phyloP scores from a whole-genome alignment of 257 asterid species.

The Forsythia viridissima region DNA sequence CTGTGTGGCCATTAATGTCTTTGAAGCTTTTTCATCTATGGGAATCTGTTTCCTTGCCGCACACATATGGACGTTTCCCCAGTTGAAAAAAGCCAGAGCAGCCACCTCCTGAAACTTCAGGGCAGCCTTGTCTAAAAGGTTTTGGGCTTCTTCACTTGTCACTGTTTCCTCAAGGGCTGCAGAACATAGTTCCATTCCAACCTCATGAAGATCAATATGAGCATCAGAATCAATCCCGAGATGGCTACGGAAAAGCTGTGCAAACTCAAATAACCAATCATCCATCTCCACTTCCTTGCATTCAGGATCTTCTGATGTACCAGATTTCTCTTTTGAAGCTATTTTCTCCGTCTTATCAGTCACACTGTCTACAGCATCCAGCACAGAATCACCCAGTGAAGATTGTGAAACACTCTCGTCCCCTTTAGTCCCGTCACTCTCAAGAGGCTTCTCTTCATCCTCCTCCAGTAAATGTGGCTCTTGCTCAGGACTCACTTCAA shows the following conservation, averaged over 20 bases:
- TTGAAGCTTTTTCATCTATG: slow-evolving; percentile 68
- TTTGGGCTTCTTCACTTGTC: slow-evolving; percentile 86
- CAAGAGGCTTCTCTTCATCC: slow-evolving; percentile 71
- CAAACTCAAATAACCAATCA: slow-evolving; percentile 94
- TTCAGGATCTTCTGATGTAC: slow-evolving; percentile 57
- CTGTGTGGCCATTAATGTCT: slow-evolving; percentile 64
- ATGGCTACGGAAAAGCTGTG: slow-evolving; percentile 86
- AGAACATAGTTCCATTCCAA: slow-evolving; percentile 92
- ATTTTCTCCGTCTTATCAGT: slow-evolving; percentile 43
- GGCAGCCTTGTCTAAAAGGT: slow-evolving; percentile 79
- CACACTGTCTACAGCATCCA: slow-evolving; percentile 53
- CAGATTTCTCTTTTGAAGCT: slow-evolving; percentile 45
- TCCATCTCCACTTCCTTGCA: slow-evolving; percentile 93
- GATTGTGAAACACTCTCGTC: slow-evolving; percentile 55
- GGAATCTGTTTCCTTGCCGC: slow-evolving; percentile 93
- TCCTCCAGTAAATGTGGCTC: slow-evolving; percentile 81
- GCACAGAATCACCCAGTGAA: slow-evolving; percentile 46
- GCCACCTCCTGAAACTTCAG: slow-evolving; percentile 90
- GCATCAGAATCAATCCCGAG: slow-evolving; percentile 94
- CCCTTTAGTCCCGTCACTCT: slow-evolving; percentile 41
- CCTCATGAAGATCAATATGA: slow-evolving; percentile 87
- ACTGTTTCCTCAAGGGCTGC: slow-evolving; percentile 93
- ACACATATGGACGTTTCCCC: slow-evolving; percentile 99
- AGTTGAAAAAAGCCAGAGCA: slow-evolving; percentile 89
- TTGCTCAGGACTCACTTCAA: slow-evolving; percentile 93